These are phyloP conservation scores for Colletotrichum karsti DNA, from an alignment of 2,329 filamentous ascomycete genomes.

Conservation along the genomic window DNA sequence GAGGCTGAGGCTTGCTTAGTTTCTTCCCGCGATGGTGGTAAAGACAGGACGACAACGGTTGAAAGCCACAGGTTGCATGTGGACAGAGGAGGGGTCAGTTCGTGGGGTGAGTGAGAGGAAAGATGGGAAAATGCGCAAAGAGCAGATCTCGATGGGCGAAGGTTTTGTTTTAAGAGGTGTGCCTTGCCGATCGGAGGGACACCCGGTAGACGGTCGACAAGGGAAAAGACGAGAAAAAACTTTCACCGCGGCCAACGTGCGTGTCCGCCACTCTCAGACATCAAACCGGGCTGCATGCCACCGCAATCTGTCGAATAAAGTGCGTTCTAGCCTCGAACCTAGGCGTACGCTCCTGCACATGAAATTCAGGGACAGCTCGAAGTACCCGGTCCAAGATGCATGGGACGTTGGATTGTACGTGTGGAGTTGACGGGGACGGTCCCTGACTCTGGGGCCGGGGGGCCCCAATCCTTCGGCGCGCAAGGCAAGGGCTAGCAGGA, in stretches of 20 bases:
- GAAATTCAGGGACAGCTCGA: constrained; percentile 21
- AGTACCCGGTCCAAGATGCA: constrained; percentile 2
- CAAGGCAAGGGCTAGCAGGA: constrained; percentile 9
- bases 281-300: background rate
- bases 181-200: background rate
- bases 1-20: background rate
- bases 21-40: constrained; percentile 2
- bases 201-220: background rate
- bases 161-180: constrained; percentile 21
- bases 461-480: constrained; percentile 16
- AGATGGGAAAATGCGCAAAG: background rate
- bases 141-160: constrained; percentile 6
- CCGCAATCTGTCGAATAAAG: background rate
- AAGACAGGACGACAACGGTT: background rate
- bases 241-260: background rate
- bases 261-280: constrained; percentile 10
- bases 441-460: constrained; percentile 6
- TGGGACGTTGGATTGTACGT: constrained; percentile 11
- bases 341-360: constrained; percentile 9
- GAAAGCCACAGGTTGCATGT: constrained; percentile 19
- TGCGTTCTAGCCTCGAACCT: no score
- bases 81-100: background rate
- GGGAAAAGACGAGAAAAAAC: background rate
- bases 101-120: background rate
- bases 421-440: constrained; percentile 25